Conservation (phyloP, 768 basidiomycete species). For the Macrocybe gigantea region DNA sequence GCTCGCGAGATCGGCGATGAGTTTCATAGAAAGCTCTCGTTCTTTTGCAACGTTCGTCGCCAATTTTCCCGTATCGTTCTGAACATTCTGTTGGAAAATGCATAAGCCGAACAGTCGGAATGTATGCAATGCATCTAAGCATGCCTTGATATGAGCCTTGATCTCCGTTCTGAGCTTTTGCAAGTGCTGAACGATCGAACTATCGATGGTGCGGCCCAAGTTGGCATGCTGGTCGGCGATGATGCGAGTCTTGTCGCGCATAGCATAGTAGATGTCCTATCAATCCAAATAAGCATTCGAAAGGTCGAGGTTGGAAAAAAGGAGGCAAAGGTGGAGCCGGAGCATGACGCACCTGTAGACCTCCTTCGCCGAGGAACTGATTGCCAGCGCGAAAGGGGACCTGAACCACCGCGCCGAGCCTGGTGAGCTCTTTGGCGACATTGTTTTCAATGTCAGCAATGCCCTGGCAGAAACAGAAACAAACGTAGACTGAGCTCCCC, state of each 20-base stretch:
- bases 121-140: conserved; percentile 4
- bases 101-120: neutral
- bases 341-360: conserved; percentile 60
- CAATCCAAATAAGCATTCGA: neutral
- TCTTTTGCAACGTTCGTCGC: conserved; percentile 91
- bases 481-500: neutral
- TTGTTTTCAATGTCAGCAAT: conserved; percentile 89
- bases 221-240: conserved; percentile 97
- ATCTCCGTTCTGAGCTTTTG: conserved; percentile 94
- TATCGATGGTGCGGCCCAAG: conserved; percentile 92
- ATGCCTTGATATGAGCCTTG: conserved; percentile 94
- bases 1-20: conserved; percentile 83
- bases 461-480: conserved; percentile 23
- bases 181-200: conserved; percentile 95
- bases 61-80: conserved; percentile 93
- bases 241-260: conserved; percentile 88
- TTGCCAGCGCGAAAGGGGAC: conserved; percentile 94
- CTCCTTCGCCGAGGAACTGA: conserved; percentile 97
- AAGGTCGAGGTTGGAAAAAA: neutral
- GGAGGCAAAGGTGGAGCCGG: neutral
- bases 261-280: conserved; percentile 86
- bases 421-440: conserved; percentile 87
- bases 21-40: conserved; percentile 78
- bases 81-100: conserved; percentile 59
- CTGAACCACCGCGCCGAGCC: conserved; percentile 93